Percentiles rank a stretch among this genome's conserved stretches.
phyloP scores from a whole-genome alignment of 495 filamentous ascomycete species.

The Lepidopterella palustris region DNA sequence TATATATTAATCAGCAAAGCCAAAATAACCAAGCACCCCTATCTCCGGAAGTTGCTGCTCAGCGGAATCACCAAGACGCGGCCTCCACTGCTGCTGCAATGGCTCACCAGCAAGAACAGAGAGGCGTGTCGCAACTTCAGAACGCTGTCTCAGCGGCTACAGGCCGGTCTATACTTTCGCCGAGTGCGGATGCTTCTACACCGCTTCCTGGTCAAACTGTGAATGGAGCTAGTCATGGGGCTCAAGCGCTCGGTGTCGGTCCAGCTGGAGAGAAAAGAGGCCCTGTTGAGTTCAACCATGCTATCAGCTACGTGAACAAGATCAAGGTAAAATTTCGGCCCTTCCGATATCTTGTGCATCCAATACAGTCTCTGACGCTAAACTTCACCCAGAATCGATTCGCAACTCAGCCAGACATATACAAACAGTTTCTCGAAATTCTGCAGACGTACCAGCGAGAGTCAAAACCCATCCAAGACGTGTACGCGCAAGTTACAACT shows the following conservation, averaged over 20 bases:
- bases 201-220: constrained; percentile 40
- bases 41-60: constrained; percentile 42
- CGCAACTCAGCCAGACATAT: constrained; percentile 89
- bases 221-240: constrained; percentile 42
- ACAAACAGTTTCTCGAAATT: constrained; percentile 98
- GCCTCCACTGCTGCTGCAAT: constrained; percentile 47
- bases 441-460: constrained; percentile 98
- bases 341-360: background rate
- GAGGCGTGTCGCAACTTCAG: constrained; percentile 72
- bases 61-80: constrained; percentile 35
- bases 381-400: constrained; percentile 69
- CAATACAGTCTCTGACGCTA: constrained; percentile 3
- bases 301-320: constrained; percentile 99
- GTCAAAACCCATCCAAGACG: constrained; percentile 96
- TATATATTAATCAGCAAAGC: constrained; percentile 32
- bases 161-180: constrained; percentile 33
- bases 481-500: constrained; percentile 93
- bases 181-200: constrained; percentile 39
- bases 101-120: constrained; percentile 71
- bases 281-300: constrained; percentile 98
- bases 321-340: constrained; percentile 67
- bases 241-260: constrained; percentile 49
- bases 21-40: constrained; percentile 28
- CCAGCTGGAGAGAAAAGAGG: constrained; percentile 66
- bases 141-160: constrained; percentile 63